Base-by-base conservation (phyloP, 202 grass and related monocot species). In the Alloteropsis angusta region DNA sequence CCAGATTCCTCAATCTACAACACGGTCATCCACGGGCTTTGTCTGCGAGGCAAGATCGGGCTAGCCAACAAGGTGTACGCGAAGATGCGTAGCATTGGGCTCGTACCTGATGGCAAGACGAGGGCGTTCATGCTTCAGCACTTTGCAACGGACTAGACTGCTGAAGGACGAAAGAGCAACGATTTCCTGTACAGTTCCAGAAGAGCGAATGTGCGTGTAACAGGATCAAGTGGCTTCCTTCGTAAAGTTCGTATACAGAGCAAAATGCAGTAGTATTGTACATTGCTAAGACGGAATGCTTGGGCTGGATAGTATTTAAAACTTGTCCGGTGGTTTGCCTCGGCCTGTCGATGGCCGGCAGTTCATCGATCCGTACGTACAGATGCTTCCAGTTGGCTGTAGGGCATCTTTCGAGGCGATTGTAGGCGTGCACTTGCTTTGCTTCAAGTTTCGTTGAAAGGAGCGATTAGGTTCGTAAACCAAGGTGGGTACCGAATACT, bases 61-160 rank as follows among this genome's bases (percentile, higher is more conserved):
- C 52, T 87, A 57, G 92, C 89, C n/a, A 98, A 86, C 78, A 89
- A 69, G 54, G 41, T 89, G 47, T 92, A 89, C 74, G 49, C 32
- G 2, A 87, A 88, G 60, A 95, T 98, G 92, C 85, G 79, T 18
- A 85, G 77, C 68, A 84, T 93, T 76, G 89, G 85, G 22, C 85
- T 98, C 57, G 81, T 78, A 82, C 83, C 89, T 16, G 89, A 98
- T 74, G 89, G 78, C 52, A 92, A 86, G 85, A 93, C 87, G 43
- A 88, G 87, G 60, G 80, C 87, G n/a, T 90, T 98, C 74, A 98
- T 93, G 89, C 87, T 92, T 57, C 89, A 92, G 49, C 71, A 98
- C 78, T 85, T 94, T 21, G 79, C 70, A 6, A 49, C 62, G 8
- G 72, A 82, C 47, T 72, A 78, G 82, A 9, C 35, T 38, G 30